Base-by-base conservation (phyloP, 2,329 filamentous ascomycete genomes). In the Onygenales sp. region DNA sequence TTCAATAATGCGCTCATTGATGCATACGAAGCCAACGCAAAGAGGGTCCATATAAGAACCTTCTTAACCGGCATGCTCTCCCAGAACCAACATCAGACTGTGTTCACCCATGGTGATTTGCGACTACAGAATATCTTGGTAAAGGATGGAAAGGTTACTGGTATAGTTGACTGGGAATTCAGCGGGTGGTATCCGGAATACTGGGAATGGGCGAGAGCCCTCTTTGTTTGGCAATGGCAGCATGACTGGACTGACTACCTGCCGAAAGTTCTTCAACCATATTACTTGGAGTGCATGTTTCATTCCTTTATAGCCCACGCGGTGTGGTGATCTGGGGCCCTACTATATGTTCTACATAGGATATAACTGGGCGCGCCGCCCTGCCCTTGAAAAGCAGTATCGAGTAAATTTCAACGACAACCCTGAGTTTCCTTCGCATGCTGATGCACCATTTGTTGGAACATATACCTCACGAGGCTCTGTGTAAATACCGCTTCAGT, bases 161-260 rank as follows among this genome's bases (percentile, higher is more conserved):
- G 56, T 1, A 60, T 74, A 31, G 59, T 74, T 51, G 68, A 74
- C 58, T 73, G 66, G 70, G 68, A 72, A 50, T 66, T 61, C 46
- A 58, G 67, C 40, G 67, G 68, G 6, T 73, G 67, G 67, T 70
- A 67, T 56, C 68, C 67, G n/a, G 65, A 59, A 39, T 72, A 72
- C 57, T 72, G 65, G 67, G 67, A 71, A 55, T 72, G 67, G 53
- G 59, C 64, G 21, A 62, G 57, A 53, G 65, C 68, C 34, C 56
- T 68, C 33, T 61, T 63, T 57, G 58, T 58, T 36, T 66, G 44
- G 54, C 49, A 51, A 47, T 69, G 65, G 62, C 57, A 61, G 17
- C 64, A 67, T 62, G 65, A 69, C 54, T 69, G 62, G 65, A 57
- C 53, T 54, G 46, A 57, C 42, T 70, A 64, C 58, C 51, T 70